Evolutionary conservation across 441 rosid genomes (phyloP).

Genomic region (Syzygium malaccense): DNA sequence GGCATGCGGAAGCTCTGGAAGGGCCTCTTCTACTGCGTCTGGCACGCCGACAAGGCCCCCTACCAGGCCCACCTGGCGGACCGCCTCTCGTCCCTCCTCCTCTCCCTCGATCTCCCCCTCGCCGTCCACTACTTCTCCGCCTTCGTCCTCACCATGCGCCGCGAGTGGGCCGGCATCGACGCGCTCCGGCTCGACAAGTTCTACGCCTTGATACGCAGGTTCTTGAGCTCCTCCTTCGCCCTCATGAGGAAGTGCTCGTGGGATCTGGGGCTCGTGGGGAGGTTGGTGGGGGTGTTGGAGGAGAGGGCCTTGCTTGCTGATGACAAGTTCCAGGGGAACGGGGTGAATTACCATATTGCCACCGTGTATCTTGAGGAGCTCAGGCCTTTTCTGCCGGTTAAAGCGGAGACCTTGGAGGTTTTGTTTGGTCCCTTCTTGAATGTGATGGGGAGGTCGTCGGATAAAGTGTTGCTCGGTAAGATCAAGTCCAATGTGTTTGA

Average conservation of each 20-base stretch:
- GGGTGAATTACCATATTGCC: constrained; percentile 77
- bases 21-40: constrained; percentile 88
- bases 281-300: constrained; percentile 39
- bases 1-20: constrained; percentile 91
- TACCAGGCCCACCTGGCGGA: constrained; percentile 60
- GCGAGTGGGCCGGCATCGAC: constrained; percentile 90
- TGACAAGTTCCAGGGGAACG: constrained; percentile 57
- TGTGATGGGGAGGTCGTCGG: constrained; percentile 43
- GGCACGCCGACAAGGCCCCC: constrained; percentile 84
- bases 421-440: constrained; percentile 37
- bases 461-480: constrained; percentile 68
- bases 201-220: constrained; percentile 72
- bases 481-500: constrained; percentile 66
- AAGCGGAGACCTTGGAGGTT: constrained; percentile 35
- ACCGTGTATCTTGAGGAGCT: constrained; percentile 69
- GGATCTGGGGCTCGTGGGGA: constrained; percentile 46
- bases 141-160: constrained; percentile 78
- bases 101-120: constrained; percentile 38
- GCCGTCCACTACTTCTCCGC: constrained; percentile 53
- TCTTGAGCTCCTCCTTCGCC: constrained; percentile 39
- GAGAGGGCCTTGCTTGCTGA: constrained; percentile 39
- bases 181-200: constrained; percentile 79
- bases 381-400: constrained; percentile 52
- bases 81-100: constrained; percentile 45
- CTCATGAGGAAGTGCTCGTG: constrained; percentile 43